phyloP scores from a whole-genome alignment of 106 monocot species.

The Dioscorea dumetorum region DNA sequence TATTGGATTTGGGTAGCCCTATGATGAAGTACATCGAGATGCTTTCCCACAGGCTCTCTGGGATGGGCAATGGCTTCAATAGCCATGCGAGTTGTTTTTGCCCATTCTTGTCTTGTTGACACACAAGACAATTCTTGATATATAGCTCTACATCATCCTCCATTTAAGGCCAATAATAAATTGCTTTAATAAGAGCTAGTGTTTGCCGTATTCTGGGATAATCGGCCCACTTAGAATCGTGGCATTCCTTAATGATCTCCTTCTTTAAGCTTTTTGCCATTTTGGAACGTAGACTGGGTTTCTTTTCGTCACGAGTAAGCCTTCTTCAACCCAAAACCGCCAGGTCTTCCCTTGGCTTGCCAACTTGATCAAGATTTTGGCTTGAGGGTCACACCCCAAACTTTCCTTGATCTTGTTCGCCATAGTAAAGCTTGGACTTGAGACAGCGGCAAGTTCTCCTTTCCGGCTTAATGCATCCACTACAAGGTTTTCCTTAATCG shows the following conservation, averaged over 20 bases:
- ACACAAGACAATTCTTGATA: background rate
- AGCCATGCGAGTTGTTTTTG: background rate
- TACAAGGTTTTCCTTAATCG: background rate
- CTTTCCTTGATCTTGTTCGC: background rate
- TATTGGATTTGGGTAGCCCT: background rate
- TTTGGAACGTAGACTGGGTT: background rate
- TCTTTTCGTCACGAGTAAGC: background rate
- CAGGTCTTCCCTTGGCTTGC: background rate
- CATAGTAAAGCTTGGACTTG: background rate
- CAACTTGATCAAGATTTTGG: background rate
- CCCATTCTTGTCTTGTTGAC: background rate
- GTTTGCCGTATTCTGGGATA: background rate
- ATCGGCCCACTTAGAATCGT: background rate
- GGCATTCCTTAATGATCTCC: background rate
- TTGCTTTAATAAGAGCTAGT: no score
- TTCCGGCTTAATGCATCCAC: slow-evolving; percentile 1
- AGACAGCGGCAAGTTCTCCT: background rate
- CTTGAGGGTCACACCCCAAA: background rate
- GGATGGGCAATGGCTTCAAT: background rate
- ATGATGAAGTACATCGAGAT: slow-evolving; percentile 1
- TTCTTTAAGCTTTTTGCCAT: background rate
- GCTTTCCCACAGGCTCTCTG: background rate
- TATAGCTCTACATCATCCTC: background rate
- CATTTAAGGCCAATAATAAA: background rate
- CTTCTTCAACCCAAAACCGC: background rate